A percentile compares a stretch with the other conserved stretches of the same genome.
Evolutionary conservation across 2,329 filamentous ascomycete species (phyloP).

Genomic region (Aspergillus transmontanensis): DNA sequence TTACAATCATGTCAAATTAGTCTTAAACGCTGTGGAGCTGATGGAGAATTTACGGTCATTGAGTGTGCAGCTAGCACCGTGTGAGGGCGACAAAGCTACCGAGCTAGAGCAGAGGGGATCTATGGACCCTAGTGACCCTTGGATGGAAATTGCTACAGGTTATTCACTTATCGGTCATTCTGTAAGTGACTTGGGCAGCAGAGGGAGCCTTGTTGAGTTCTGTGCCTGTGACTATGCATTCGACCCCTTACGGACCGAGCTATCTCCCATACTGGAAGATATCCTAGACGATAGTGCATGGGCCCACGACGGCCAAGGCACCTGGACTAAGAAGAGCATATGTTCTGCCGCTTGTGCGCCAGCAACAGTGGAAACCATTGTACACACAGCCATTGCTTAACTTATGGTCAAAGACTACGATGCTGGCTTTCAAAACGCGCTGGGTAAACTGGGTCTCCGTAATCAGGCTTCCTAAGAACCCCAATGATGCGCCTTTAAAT

Average conservation of each 20-base stretch:
- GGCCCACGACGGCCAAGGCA: slow-evolving; percentile 33
- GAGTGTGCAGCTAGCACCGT: slow-evolving; percentile 56
- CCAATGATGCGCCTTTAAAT: background rate
- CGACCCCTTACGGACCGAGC: slow-evolving; percentile 30
- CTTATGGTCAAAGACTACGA: background rate
- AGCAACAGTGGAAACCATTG: background rate
- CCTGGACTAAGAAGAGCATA: slow-evolving; percentile 27
- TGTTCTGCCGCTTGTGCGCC: background rate
- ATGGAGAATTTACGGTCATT: slow-evolving; percentile 57
- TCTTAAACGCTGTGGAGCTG: slow-evolving; percentile 47
- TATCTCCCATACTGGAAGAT: slow-evolving; percentile 28
- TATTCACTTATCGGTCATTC: slow-evolving; percentile 51
- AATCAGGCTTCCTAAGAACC: too few species aligned
- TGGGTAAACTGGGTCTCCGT: background rate
- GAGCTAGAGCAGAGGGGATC: slow-evolving; percentile 43
- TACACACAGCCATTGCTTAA: background rate
- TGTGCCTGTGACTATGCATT: slow-evolving; percentile 34
- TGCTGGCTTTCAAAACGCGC: background rate
- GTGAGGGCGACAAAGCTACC: slow-evolving; percentile 36
- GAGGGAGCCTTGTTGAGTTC: slow-evolving; percentile 28
- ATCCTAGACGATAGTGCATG: slow-evolving; percentile 28
- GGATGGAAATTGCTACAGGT: slow-evolving; percentile 58
- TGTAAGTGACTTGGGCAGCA: slow-evolving; percentile 29
- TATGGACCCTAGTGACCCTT: slow-evolving; percentile 48
- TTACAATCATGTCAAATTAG: slow-evolving; percentile 58